Base-by-base conservation (phyloP, 2,329 filamentous ascomycete species). In the Herpotrichia juniperi region DNA sequence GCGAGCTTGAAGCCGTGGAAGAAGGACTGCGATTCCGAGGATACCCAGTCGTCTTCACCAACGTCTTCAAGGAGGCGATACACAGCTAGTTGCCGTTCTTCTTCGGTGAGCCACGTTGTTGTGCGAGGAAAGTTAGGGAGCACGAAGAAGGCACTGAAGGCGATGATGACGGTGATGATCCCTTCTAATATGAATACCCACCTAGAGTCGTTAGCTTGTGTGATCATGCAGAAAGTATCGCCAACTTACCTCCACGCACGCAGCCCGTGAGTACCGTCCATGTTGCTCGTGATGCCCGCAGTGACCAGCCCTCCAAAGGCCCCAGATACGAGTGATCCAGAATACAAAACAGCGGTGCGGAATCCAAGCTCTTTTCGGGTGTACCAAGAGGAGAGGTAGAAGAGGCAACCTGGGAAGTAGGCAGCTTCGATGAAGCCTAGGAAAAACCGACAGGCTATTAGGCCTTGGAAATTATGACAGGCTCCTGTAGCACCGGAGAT, bases 101-200 rank as follows among this genome's bases (percentile, higher is more conserved):
- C 67, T 24, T 75, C 71, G 7, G 63, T 74, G 32, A 76, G 64
- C 74, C 74, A 76, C 12, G 52, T 52, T 3, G 63, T 77, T 51
- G 64, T 79, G 24, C 80, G 78, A 1, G 88, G 88, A 57, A 89
- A 88, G 65, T 90, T 84, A 0, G 87, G 87, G 12, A 91, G 75
- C 25, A 90, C 72, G 59, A 83, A 85, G 64, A 80, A 81, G 1
- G 85, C 79, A 1, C 68, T 61, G 5, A 84, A 66, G 12, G 87
- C 87, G 24, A 90, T 78, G 5, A 75, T 76, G 21, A 90, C 74
- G 1, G 87, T 90, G 52, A 87, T 79, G 14, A 79, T 77, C 21
- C 88, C 88, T 68, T 91, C 87, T 32, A 90, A 85, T 48, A 91
- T 85, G 73, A 89, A 89, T 0, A 89, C 74, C 82, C 83, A 87